Conservation (phyloP, 176 grass and related monocot genomes). For the Rhipidocladum racemiflorum region DNA sequence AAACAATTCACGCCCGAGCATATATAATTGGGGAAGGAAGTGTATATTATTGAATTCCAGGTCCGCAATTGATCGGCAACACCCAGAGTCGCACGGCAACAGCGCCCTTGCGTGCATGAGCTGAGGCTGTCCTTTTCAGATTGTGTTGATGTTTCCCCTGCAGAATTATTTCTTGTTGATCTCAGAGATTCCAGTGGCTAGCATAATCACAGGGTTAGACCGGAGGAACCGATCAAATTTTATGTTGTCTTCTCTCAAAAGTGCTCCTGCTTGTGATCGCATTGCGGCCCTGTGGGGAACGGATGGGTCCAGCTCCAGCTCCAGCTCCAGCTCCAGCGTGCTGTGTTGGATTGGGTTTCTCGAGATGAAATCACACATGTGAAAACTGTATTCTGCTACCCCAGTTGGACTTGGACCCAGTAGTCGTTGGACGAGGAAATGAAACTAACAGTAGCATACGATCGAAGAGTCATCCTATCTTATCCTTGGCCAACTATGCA, state of each 20-base stretch:
- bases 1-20: not conserved
- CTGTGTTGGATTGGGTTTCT: not conserved
- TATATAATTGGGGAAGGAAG: not conserved
- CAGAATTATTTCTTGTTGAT: conserved; percentile 23
- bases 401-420: conserved; percentile 18
- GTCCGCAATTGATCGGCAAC: not conserved
- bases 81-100: conserved; percentile 14
- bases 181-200: conserved; percentile 29
- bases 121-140: conserved; percentile 18
- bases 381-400: not conserved
- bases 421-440: conserved; percentile 8
- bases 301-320: not conserved
- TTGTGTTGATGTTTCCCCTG: not conserved
- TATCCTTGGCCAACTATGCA: not conserved
- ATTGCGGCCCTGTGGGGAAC: conserved; percentile 6
- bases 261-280: not conserved
- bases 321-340: no score
- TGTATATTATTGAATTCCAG: not conserved
- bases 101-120: no score
- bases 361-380: conserved; percentile 8
- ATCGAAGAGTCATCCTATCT: not conserved
- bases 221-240: not conserved
- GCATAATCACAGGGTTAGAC: not conserved
- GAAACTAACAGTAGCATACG: not conserved
- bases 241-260: not conserved